These are phyloP conservation scores for Hanseniaspora uvarum DNA, from an alignment of 1,139 yeast species.

Conservation along the genomic window DNA sequence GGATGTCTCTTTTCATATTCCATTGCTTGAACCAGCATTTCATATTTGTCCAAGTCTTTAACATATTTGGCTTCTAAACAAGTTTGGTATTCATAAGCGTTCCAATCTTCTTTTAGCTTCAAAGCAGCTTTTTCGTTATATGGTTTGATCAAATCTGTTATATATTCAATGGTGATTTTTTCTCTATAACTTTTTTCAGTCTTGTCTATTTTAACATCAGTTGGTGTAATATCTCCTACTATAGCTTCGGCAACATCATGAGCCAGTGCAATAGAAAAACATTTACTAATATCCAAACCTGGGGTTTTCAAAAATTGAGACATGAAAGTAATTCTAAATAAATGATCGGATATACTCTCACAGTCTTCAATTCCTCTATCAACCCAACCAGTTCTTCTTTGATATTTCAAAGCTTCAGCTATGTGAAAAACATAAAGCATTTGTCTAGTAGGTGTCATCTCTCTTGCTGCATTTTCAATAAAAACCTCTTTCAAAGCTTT, in stretches of 20 bases:
- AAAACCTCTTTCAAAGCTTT: slow-evolving; percentile 21
- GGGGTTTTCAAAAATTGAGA: slow-evolving; percentile 59
- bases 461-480: slow-evolving; percentile 14
- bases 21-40: slow-evolving; percentile 79
- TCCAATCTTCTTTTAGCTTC: slow-evolving; percentile 68
- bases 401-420: slow-evolving; percentile 62
- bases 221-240: slow-evolving; percentile 93
- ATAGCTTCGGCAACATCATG: slow-evolving; percentile 92
- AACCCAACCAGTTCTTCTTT: slow-evolving; percentile 89
- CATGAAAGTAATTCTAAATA: slow-evolving; percentile 90
- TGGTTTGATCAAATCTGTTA: slow-evolving; percentile 50
- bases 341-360: slow-evolving; percentile 82
- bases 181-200: slow-evolving; percentile 75
- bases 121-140: slow-evolving; percentile 55
- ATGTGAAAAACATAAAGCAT: slow-evolving; percentile 67
- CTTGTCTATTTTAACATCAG: slow-evolving; percentile 54
- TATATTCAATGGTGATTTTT: slow-evolving; percentile 56
- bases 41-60: slow-evolving; percentile 89
- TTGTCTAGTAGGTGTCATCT: slow-evolving; percentile 34
- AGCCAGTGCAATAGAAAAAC: slow-evolving; percentile 77
- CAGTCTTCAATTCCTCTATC: slow-evolving; percentile 56
- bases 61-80: slow-evolving; percentile 78
- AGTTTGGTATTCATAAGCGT: slow-evolving; percentile 79
- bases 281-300: slow-evolving; percentile 40
- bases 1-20: slow-evolving; percentile 71